Base-by-base conservation (phyloP, 1,284 basidiomycete species). In the Agaricales sp. region DNA sequence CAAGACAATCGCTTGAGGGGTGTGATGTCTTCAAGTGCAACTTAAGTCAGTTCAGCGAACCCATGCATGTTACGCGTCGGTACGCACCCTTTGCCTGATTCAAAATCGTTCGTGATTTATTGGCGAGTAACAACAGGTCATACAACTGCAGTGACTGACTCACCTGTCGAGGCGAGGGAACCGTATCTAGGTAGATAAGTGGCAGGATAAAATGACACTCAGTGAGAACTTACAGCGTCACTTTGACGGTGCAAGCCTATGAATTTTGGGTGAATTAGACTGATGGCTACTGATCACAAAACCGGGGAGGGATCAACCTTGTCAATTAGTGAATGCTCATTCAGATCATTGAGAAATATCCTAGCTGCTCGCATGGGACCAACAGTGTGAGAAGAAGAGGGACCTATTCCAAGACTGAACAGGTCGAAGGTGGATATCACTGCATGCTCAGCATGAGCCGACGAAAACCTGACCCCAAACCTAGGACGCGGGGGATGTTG, bases 391-490 rank as follows among this genome's bases (percentile, higher is more conserved):
- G 69, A 70, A 11, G 69, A 71, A 11, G 70, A 72, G 4, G 73
- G 74, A 2, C 73, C 73, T 21, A 75, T 71, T 48, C 94, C 94
- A 53, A 97, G 89, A 53, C 87, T 92, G 70, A 97, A 97, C 45
- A 98, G 69, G 66, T 97, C 94, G 57, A 93, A 94, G 0, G 91
- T 82, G 0, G 86, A 89, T 49, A 97, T 94, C 53, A 96, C 93
- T 0, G 92, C 93, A 70, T 96, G 92, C 51, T 92, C 86, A n/a
- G 78, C 70, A 22, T 59, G 49, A 24, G 12, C 16, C 23, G 11
- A 50, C 24, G 24, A 30, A 16, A 23, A 24, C 23, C n/a, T 39
- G 39, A 16, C 35, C n/a, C n/a, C n/a, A n/a, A n/a, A n/a, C n/a
- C n/a, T n/a, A n/a, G n/a, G n/a, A n/a, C n/a, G n/a, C n/a, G n/a